phyloP scores from a whole-genome alignment of 345 rosid species.

The Brassica rapa region DNA sequence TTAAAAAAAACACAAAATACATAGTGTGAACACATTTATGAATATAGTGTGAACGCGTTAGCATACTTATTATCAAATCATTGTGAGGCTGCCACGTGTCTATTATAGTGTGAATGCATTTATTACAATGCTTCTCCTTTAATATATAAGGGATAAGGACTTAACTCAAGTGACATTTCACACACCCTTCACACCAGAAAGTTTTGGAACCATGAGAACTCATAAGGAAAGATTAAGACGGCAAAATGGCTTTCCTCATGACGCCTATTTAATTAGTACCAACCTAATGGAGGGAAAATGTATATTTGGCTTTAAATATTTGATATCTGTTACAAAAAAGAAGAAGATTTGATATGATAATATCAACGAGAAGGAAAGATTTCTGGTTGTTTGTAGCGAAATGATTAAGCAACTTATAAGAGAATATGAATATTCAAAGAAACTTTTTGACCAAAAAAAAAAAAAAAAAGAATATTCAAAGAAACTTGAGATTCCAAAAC shows the following conservation, averaged over 20 bases:
- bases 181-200: background rate
- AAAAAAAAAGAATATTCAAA: background rate
- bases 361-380: background rate
- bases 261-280: background rate
- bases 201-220: background rate
- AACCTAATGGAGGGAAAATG: background rate
- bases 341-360: background rate
- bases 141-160: background rate
- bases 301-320: background rate
- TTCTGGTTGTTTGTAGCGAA: background rate
- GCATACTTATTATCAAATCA: too few species aligned
- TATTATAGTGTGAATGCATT: too few species aligned
- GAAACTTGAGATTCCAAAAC: conserved; percentile 14
- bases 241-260: background rate
- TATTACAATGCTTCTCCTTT: too few species aligned
- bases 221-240: background rate
- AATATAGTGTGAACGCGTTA: too few species aligned
- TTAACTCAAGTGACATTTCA: background rate
- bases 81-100: too few species aligned
- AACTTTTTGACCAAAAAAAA: background rate
- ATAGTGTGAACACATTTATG: too few species aligned
- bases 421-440: background rate
- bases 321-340: background rate
- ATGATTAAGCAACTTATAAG: background rate
- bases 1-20: too few species aligned